Evolutionary conservation across 2,329 filamentous ascomycete species (phyloP), one percentile per base, ranked within the genome.

Genomic region (Bimuria novae-zelandiae): DNA sequence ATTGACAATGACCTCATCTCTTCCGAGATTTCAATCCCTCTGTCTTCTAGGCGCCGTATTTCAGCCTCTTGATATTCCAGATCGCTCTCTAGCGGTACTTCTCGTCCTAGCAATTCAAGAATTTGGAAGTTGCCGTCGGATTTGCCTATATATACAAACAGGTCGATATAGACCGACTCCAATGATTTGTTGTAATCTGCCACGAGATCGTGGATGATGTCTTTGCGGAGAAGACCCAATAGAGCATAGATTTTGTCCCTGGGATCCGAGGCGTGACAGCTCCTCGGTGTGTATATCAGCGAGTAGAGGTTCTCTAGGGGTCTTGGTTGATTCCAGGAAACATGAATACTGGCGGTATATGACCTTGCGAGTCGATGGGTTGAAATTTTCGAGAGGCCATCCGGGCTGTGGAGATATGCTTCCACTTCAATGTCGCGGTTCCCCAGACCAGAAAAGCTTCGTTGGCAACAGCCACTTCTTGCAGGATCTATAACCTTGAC

Each of bases 231-330:
- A 19, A 51, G 40, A 7, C 30, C 30, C 14, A 51, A 29, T 7
- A 51, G 23, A 5, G 49, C 49, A 40, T 36, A 51, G 7, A 51
- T 30, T 32, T 36, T 51, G 19, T 51, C 49, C 17, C 40, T 40
- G 3, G 49, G 49, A 37, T 51, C 49, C 8, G 46, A 40, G 7
- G 22, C 19, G 21, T 44, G 11, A 17, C 29, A 45, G 39, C 19
- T 42, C 23, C 36, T 29, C 7, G 36, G 11, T 5, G 47, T 50
- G 16, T 37, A 21, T 7, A 47, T 47, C 7, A 47, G 21, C 3
- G 44, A 47, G 16, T 12, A 12, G 19, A 36, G 25, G 16, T 47
- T 32, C 4, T 36, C 23, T 3, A 47, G 32, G 6, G 44, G 44
- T 21, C 17, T 36, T 37, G n/a, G 41, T 8, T 36, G 14, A n/a